Conservation (phyloP, 139 green algal species). For the Chara braunii region DNA sequence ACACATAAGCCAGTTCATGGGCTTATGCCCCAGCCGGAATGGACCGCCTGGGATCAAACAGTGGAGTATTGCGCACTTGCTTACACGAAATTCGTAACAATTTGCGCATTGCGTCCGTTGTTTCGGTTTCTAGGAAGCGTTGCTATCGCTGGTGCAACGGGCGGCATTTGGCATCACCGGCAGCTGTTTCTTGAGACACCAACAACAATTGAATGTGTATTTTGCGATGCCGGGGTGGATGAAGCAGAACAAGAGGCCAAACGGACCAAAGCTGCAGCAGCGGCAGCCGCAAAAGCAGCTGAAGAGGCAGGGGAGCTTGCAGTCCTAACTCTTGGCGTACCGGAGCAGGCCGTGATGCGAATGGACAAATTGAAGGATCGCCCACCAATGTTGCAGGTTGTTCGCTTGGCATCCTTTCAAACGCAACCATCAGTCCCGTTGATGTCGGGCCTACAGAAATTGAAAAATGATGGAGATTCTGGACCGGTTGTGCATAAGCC, state of each 20-base stretch:
- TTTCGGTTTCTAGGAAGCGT: constrained; percentile 29
- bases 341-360: constrained; percentile 3
- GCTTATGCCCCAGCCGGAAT: constrained; percentile 25
- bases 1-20: constrained; percentile 25
- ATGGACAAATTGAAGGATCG: constrained; percentile 12
- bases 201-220: constrained; percentile 33
- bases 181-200: constrained; percentile 36
- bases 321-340: constrained; percentile 25
- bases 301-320: constrained; percentile 28
- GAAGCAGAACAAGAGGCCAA: constrained; percentile 19
- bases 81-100: constrained; percentile 15
- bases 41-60: constrained; percentile 21
- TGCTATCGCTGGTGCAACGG: constrained; percentile 10
- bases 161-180: constrained; percentile 16
- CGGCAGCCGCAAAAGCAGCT: constrained; percentile 20
- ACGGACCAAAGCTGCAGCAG: constrained; percentile 11
- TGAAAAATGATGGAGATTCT: not conserved
- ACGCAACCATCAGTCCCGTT: constrained; percentile 6
- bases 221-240: constrained; percentile 35
- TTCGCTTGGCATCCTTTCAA: constrained; percentile 32
- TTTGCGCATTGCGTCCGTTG: constrained; percentile 5
- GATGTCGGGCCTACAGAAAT: constrained; percentile 13
- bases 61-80: constrained; percentile 38
- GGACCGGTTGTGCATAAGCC: not conserved
- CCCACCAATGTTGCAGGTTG: constrained; percentile 37